Conservation (phyloP, 352 stramenopile species). For the Phytopythium sindhum region DNA sequence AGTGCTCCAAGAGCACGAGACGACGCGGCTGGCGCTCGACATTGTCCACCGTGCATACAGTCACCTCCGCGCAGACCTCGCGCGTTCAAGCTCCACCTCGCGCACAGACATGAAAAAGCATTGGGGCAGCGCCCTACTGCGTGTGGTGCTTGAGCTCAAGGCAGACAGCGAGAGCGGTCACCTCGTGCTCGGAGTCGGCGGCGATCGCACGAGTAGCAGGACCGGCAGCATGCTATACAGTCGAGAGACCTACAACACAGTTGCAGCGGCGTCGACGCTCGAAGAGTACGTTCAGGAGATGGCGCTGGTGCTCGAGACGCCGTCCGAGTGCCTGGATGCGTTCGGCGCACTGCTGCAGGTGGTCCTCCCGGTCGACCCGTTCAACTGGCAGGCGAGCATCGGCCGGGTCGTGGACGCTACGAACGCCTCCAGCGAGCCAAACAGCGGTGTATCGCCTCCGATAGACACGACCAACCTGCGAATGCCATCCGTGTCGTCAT, state of each 20-base stretch:
- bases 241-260: neutral
- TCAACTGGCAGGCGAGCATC: conserved; percentile 30
- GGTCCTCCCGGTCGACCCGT: conserved; percentile 24
- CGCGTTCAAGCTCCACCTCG: conserved; percentile 11
- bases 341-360: conserved; percentile 43
- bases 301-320: conserved; percentile 22
- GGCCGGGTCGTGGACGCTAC: conserved; percentile 9
- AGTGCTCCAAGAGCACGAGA: conserved; percentile 24
- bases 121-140: conserved; percentile 18
- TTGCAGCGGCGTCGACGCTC: neutral
- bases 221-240: neutral
- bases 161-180: neutral
- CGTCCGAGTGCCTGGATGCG: conserved; percentile 31
- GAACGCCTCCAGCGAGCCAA: neutral
- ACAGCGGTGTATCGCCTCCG: neutral
- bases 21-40: conserved; percentile 18
- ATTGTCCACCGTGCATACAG: conserved; percentile 19
- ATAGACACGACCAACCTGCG: neutral
- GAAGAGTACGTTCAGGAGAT: conserved; percentile 17
- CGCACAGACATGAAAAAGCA: conserved; percentile 24
- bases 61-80: conserved; percentile 6
- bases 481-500: neutral
- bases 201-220: neutral
- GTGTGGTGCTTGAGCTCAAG: conserved; percentile 17
- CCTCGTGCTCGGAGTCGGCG: neutral